Evolutionary conservation across 768 basidiomycete species (phyloP), one percentile per base, ranked within the genome.

Genomic region (Coprinopsis cinerea): DNA sequence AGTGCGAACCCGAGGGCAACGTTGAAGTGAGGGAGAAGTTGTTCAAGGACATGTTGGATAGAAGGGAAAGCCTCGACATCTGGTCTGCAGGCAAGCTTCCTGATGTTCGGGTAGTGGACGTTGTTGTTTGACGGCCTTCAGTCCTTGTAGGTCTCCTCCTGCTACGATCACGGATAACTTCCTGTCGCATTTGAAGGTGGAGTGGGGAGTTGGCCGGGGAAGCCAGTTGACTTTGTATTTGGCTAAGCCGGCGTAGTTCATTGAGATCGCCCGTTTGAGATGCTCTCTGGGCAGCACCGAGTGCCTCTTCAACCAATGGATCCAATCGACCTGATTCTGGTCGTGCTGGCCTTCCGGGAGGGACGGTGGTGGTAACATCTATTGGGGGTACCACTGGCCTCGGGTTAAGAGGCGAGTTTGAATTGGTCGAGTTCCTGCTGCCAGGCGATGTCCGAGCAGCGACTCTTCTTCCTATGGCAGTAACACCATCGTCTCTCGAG

Each of bases 1-100:
- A 23, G 10, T 43, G 17, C 6, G 24, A 26, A 43, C 9, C 10
- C 5, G 42, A 4, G 20, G 61, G 49, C 18, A 57, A 47, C 22
- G 63, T 60, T 4, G 69, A 67, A 11, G 59, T 53, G 11, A 71
- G 71, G 10, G 67, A 70, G 13, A 68, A 47, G 25, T 45, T 36
- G 18, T 40, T 40, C 4, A 73, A 63, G 9, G 69, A 68, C 36
- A 74, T 61, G 55, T 68, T 71, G 15, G 73, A 74, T 27, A 75
- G 58, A 40, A 71, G 52, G 15, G 72, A 73, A 3, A 74, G 59
- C 44, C 70, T 58, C 7, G 50, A 46, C 32, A 34, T 13, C 4
- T 37, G 40, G 26, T 51, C 50, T 13, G 48, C 11, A 4, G 22
- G 11, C 5, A 6, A 3, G 6, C 36, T 27, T 15, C 26, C 30